phyloP scores from a whole-genome alignment of 164 flowering plant genomes.

The Nymphaea colorata region DNA sequence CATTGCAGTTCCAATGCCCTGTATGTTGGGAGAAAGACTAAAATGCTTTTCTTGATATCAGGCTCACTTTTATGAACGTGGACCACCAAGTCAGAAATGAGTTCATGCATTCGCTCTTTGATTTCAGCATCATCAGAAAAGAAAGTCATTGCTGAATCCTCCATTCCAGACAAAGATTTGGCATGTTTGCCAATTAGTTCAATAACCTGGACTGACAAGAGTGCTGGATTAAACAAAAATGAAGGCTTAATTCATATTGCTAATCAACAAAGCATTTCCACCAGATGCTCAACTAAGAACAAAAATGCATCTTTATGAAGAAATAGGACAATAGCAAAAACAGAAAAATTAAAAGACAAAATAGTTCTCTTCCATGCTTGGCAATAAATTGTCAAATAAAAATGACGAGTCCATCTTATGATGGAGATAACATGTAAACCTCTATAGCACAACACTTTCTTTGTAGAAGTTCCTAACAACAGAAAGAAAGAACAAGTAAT shows the following conservation, averaged over 20 bases:
- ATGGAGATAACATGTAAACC: too few relatives aligned
- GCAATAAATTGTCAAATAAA: too few relatives aligned
- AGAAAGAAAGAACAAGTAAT: too few relatives aligned
- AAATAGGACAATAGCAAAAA: too few relatives aligned
- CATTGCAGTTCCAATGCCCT: slow-evolving; percentile 75
- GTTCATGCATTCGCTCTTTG: slow-evolving; percentile 54
- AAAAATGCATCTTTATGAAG: neutral
- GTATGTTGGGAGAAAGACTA: slow-evolving; percentile 95
- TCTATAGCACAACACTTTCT: too few relatives aligned
- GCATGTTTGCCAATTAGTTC: slow-evolving; percentile 47
- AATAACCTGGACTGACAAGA: slow-evolving; percentile 29
- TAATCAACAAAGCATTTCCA: neutral
- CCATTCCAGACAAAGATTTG: slow-evolving; percentile 26
- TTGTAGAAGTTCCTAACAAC: too few relatives aligned
- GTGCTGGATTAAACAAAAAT: too few relatives aligned
- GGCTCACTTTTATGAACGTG: slow-evolving; percentile 76
- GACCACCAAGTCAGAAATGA: slow-evolving; percentile 70
- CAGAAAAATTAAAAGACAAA: too few relatives aligned
- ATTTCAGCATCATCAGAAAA: slow-evolving; percentile 26
- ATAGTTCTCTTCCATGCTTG: too few relatives aligned
- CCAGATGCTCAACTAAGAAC: neutral
- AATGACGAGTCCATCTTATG: too few relatives aligned
- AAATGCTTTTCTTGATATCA: slow-evolving; percentile 82
- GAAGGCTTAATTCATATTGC: neutral
- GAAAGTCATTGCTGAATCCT: slow-evolving; percentile 12